Evolutionary conservation across 1,284 basidiomycete genomes (phyloP).

Genomic region (Marasmius tenuissimus): DNA sequence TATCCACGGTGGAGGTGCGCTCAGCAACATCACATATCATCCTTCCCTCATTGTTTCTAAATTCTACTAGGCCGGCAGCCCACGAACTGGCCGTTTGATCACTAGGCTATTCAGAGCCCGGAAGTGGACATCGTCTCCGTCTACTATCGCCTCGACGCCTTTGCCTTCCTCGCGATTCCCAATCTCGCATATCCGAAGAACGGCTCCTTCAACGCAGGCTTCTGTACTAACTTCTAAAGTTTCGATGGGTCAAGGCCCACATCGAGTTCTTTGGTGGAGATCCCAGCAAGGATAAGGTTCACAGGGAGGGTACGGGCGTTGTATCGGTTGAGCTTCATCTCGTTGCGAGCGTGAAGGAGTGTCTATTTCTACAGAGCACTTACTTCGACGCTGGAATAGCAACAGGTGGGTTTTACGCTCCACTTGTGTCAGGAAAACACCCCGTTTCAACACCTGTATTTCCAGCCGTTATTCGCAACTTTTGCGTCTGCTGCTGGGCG

Average conservation of each 20-base stretch:
- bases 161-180: constrained; percentile 49
- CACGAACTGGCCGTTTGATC: constrained; percentile 54
- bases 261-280: constrained; percentile 68
- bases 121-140: constrained; percentile 53
- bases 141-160: no score
- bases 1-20: constrained; percentile 62
- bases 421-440: background rate
- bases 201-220: constrained; percentile 62
- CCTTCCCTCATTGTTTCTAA: constrained; percentile 10
- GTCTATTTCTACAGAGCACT: constrained; percentile 51
- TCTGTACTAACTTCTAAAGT: constrained; percentile 57
- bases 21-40: constrained; percentile 2
- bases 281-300: constrained; percentile 52
- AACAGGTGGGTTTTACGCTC: constrained; percentile 34
- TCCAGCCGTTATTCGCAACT: constrained; percentile 50
- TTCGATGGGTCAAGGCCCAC: constrained; percentile 62
- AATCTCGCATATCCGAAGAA: constrained; percentile 37
- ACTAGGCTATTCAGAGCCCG: constrained; percentile 50
- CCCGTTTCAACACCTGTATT: background rate
- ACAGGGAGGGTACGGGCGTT: constrained; percentile 63
- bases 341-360: constrained; percentile 38
- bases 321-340: constrained; percentile 56
- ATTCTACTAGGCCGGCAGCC: constrained; percentile 58
- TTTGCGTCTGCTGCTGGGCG: constrained; percentile 50
- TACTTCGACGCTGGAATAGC: constrained; percentile 47